phyloP scores from a whole-genome alignment of 768 basidiomycete species.

The Russula olivacea region DNA sequence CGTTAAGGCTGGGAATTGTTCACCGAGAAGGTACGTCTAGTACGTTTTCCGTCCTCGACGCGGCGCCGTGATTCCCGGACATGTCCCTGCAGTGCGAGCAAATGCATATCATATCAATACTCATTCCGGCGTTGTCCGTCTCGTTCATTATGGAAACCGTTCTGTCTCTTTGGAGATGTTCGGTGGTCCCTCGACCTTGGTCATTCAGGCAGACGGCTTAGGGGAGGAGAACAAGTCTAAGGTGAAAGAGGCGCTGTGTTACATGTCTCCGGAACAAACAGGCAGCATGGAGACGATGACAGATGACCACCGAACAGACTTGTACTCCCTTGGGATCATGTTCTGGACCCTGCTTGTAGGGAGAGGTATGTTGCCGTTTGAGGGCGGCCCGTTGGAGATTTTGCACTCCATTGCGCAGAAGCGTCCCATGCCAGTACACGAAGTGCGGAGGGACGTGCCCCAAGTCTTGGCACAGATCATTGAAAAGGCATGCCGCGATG shows the following conservation, averaged over 20 bases:
- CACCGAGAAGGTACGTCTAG: slow-evolving; percentile 56
- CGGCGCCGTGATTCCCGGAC: background rate
- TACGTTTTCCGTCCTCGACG: background rate
- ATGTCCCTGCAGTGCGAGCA: slow-evolving; percentile 47
- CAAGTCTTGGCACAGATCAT: slow-evolving; percentile 65
- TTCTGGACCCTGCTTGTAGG: slow-evolving; percentile 76
- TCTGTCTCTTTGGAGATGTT: slow-evolving; percentile 65
- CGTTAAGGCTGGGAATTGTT: slow-evolving; percentile 45
- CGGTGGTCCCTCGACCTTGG: slow-evolving; percentile 65
- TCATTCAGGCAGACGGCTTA: slow-evolving; percentile 44
- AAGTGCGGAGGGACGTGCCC: slow-evolving; percentile 66
- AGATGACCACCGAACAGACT: slow-evolving; percentile 68
- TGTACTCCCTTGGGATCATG: slow-evolving; percentile 66
- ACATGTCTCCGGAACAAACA: slow-evolving; percentile 72
- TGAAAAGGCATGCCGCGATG: slow-evolving; percentile 45
- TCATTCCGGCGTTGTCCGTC: slow-evolving; percentile 60
- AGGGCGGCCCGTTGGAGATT: slow-evolving; percentile 48
- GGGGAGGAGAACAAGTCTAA: slow-evolving; percentile 61
- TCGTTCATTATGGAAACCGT: slow-evolving; percentile 72
- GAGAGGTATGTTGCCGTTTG: slow-evolving; percentile 40
- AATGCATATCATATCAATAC: slow-evolving; percentile 72
- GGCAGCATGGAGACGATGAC: slow-evolving; percentile 65
- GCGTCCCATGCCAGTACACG: slow-evolving; percentile 68
- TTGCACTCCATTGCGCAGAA: slow-evolving; percentile 68
- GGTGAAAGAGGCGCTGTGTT: slow-evolving; percentile 70